Conservation (phyloP, 192 early-diverging fungal genomes). For the Coemansia sp. region DNA sequence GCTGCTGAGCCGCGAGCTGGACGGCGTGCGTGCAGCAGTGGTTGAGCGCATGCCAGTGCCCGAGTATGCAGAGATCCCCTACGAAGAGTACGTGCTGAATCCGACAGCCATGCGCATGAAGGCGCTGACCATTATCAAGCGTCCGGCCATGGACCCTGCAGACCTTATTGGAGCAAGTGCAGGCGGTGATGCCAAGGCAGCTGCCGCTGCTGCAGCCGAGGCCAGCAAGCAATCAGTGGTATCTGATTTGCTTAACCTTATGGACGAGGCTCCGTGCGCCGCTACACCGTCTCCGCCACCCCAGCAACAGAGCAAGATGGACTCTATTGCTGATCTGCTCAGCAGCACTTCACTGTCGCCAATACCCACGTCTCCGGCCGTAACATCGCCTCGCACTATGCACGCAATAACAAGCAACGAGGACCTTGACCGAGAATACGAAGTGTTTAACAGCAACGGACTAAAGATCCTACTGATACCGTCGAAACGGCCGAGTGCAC, state of each 20-base stretch:
- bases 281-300: slow-evolving; percentile 1
- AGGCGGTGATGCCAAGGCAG: slow-evolving; percentile 10
- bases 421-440: slow-evolving; percentile 44
- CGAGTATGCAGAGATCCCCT: slow-evolving; percentile 56
- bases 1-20: slow-evolving; percentile 67
- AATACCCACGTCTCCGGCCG: not conserved
- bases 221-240: slow-evolving; percentile 30
- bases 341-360: slow-evolving; percentile 57
- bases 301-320: slow-evolving; percentile 4
- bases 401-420: slow-evolving; percentile 11
- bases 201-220: slow-evolving; percentile 16
- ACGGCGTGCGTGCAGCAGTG: slow-evolving; percentile 71
- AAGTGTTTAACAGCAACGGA: slow-evolving; percentile 78
- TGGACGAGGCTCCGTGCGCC: slow-evolving; percentile 51
- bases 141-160: slow-evolving; percentile 23
- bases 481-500: slow-evolving; percentile 61
- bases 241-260: slow-evolving; percentile 66
- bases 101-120: slow-evolving; percentile 56
- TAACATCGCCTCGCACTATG: slow-evolving; percentile 1
- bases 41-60: slow-evolving; percentile 93
- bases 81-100: slow-evolving; percentile 52
- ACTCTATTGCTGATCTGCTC: slow-evolving; percentile 71
- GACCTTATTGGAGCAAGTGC: slow-evolving; percentile 13
- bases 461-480: slow-evolving; percentile 74
- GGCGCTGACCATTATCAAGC: slow-evolving; percentile 25